phyloP scores from a whole-genome alignment of 139 green algal genomes.

The Coelastrella sp. region DNA sequence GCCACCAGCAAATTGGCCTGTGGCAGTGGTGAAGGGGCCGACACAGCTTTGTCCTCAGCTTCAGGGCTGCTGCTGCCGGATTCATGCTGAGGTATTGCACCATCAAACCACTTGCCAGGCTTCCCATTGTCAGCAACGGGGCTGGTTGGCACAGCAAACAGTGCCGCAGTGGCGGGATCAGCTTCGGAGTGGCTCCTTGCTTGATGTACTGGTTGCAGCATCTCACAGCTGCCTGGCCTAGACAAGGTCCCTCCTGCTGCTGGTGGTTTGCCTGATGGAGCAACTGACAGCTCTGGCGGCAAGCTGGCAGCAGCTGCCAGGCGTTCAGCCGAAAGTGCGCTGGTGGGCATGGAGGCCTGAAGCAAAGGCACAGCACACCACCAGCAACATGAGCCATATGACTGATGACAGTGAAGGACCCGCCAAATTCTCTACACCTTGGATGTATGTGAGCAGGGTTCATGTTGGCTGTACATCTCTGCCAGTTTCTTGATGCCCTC shows the following conservation, averaged over 20 bases:
- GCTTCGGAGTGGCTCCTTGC: background rate
- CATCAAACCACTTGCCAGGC: too few species aligned
- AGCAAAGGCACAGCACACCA: background rate
- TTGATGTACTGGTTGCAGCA: background rate
- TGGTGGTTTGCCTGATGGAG: background rate
- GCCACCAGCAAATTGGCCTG: background rate
- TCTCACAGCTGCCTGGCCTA: conserved; percentile 5
- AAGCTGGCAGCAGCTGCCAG: background rate
- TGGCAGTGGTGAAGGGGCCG: background rate
- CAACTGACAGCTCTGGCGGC: background rate
- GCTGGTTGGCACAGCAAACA: too few species aligned
- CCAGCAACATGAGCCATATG: background rate
- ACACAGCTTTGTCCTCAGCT: background rate
- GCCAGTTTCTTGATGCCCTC: background rate
- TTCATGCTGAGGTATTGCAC: background rate
- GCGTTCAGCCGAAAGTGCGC: background rate
- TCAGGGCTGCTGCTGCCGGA: conserved; percentile 1
- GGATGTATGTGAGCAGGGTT: too few species aligned
- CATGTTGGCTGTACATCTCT: background rate
- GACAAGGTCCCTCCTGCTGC: background rate
- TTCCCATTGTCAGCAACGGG: too few species aligned
- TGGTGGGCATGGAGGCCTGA: background rate
- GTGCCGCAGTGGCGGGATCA: too few species aligned
- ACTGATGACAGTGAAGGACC: too few species aligned
- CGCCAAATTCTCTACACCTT: too few species aligned